Percentiles rank a stretch among this genome's conserved stretches.
Conservation (phyloP, 192 early-diverging fungal species). For the Linnemannia zychae region DNA sequence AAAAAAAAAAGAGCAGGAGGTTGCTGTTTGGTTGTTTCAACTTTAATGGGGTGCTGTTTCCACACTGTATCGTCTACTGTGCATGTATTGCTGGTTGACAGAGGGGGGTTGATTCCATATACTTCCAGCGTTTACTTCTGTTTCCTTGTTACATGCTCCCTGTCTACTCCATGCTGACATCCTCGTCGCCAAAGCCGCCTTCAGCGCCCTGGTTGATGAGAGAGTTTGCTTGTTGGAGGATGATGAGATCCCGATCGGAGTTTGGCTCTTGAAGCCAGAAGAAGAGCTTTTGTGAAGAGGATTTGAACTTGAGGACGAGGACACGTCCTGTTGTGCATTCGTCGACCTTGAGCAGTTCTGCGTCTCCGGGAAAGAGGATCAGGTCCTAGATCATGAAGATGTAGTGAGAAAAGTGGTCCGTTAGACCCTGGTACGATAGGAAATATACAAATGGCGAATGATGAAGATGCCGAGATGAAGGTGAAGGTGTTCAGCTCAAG, state of each 20-base stretch:
- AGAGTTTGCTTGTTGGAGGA: slow-evolving; percentile 69
- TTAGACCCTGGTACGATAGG: not conserved
- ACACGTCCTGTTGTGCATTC: slow-evolving; percentile 79
- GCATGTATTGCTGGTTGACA: not conserved
- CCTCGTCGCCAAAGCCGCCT: slow-evolving; percentile 35
- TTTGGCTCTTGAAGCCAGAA: slow-evolving; percentile 88
- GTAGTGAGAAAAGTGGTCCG: not conserved
- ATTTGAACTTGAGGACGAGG: slow-evolving; percentile 84
- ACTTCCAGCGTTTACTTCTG: not conserved
- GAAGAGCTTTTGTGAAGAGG: slow-evolving; percentile 82
- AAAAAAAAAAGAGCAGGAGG: no score
- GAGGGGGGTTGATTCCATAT: not conserved
- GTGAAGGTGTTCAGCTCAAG: no score
- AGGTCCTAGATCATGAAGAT: slow-evolving; percentile 64
- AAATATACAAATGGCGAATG: no score
- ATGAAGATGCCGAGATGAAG: no score
- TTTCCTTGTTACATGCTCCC: no score
- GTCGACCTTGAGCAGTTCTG: slow-evolving; percentile 65
- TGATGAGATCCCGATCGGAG: slow-evolving; percentile 67
- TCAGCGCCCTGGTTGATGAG: slow-evolving; percentile 63
- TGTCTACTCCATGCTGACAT: slow-evolving; percentile 34
- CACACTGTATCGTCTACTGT: no score
- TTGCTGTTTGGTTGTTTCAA: no score
- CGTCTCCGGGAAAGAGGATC: slow-evolving; percentile 85
- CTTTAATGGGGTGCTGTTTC: no score